Base-by-base conservation (phyloP, 805 yeast genomes). In the Pichia exigua region DNA sequence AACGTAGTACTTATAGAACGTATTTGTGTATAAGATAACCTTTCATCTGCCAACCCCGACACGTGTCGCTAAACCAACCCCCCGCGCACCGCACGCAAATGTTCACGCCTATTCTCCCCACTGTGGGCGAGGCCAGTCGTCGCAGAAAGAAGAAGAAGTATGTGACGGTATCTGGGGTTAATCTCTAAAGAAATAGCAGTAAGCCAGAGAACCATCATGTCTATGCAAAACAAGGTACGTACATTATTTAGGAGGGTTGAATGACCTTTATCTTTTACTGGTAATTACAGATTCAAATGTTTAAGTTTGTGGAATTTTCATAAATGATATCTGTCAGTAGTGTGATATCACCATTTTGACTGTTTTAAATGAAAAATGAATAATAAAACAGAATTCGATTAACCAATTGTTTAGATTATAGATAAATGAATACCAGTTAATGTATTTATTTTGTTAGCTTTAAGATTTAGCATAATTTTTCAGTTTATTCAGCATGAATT, bases 201-300 rank as follows among this genome's bases (percentile, higher is more conserved):
- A 32, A 39, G 24, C 30, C 15, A 41, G 24, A 35, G 39, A 35
- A 17, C 17, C 26, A 49, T n/a, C 44, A 56, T 54, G 59, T 56
- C 59, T 47, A 52, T 57, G 54, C 51, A 57, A 52, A 57, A 57
- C 56, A 57, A 57, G 59, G 59, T 56, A 56, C 46, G 59, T 53
- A 30, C 8, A 28, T 27, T 22, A 7, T 22, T 22, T 5, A 3
- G 18, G 17, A 8, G 40, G 9, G 20, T 12, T 30, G 11, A 41
- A 8, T 43, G 22, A 15, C 12, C 26, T 24, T 22, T 5, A 13
- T 22, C 28, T 18, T 20, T 40, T 40, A 10, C 26, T 12, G 17
- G 20, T 26, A 35, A n/a, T 7, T 17, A 35, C 24, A 2, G 17
- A 11, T 10, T 40, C 42, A 40, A 40, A 40, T 10, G 2, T 2